phyloP scores from a whole-genome alignment of 257 asterid species.

The Verbena officinalis region DNA sequence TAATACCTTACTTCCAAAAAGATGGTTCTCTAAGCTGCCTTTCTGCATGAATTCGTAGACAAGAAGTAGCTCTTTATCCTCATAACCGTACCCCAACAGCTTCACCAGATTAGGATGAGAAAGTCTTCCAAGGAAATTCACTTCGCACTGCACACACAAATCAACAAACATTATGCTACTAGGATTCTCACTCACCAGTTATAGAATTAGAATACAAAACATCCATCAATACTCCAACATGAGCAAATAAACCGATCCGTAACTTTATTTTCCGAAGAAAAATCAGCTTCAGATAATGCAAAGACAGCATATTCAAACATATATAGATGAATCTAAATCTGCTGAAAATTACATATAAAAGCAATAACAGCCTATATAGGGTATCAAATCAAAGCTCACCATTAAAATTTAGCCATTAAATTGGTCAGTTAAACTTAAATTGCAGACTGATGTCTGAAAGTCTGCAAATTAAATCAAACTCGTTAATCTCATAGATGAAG shows the following conservation, averaged over 20 bases:
- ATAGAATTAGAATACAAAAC: not conserved
- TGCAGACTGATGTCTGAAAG: no score
- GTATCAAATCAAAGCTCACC: no score
- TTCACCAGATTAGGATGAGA: conserved; percentile 84
- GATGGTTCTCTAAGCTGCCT: conserved; percentile 97
- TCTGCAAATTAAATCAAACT: no score
- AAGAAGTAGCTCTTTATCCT: conserved; percentile 75
- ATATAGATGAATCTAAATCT: no score
- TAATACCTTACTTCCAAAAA: conserved; percentile 74
- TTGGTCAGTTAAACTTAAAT: no score
- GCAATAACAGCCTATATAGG: no score
- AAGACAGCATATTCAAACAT: no score
- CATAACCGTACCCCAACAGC: conserved; percentile 86
- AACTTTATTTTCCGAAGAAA: no score
- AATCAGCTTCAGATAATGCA: no score
- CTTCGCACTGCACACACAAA: conserved; percentile 62
- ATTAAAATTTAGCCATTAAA: no score
- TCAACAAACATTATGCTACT: conserved; percentile 8
- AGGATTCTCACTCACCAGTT: not conserved
- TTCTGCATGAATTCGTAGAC: conserved; percentile 91
- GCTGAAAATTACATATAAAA: no score
- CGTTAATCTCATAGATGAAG: no score
- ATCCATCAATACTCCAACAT: not conserved
- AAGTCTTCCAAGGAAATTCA: conserved; percentile 80
- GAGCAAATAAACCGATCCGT: not conserved